These are phyloP conservation scores for Furcasterigmium sp. DNA, from an alignment of 2,329 filamentous ascomycete genomes.

Conservation along the genomic window DNA sequence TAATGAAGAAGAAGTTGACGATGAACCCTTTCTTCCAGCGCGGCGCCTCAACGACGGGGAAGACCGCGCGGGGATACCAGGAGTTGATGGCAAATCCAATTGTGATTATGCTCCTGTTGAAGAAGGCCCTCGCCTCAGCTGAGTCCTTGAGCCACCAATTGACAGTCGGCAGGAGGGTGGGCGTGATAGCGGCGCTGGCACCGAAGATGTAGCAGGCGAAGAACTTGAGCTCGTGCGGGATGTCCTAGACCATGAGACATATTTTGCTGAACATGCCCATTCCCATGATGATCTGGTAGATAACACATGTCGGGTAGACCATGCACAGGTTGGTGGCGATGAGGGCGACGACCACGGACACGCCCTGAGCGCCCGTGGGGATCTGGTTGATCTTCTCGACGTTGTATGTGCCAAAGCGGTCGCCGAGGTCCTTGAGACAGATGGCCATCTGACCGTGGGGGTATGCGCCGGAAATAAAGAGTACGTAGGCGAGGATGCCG, in stretches of 20 bases:
- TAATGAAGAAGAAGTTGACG: conserved; percentile 14
- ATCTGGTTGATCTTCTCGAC: conserved; percentile 15
- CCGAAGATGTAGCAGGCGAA: conserved; percentile 16
- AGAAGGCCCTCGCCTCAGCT: conserved; percentile 16
- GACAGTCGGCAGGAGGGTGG: conserved; percentile 16
- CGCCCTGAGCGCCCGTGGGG: conserved; percentile 17
- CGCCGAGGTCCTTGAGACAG: conserved; percentile 14
- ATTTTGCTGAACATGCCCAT: conserved; percentile 14
- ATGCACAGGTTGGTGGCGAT: conserved; percentile 23
- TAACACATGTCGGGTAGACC: conserved; percentile 24
- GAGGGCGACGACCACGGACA: conserved; percentile 18
- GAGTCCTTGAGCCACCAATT: conserved; percentile 18
- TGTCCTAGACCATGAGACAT: conserved; percentile 12
- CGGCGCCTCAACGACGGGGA: conserved; percentile 14
- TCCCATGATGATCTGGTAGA: conserved; percentile 17
- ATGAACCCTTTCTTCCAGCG: conserved; percentile 16
- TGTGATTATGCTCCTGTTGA: conserved; percentile 15
- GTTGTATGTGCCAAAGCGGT: conserved; percentile 11
- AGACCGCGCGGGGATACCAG: conserved; percentile 13
- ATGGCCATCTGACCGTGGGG: conserved; percentile 14
- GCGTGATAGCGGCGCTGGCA: conserved; percentile 15
- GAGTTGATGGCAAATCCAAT: conserved; percentile 14
- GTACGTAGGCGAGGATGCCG: conserved; percentile 15
- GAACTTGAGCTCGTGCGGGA: conserved; percentile 13
- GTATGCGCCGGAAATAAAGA: conserved; percentile 10